Conservation (phyloP, 352 stramenopile genomes). For the Chrysophaeum taylorii region DNA sequence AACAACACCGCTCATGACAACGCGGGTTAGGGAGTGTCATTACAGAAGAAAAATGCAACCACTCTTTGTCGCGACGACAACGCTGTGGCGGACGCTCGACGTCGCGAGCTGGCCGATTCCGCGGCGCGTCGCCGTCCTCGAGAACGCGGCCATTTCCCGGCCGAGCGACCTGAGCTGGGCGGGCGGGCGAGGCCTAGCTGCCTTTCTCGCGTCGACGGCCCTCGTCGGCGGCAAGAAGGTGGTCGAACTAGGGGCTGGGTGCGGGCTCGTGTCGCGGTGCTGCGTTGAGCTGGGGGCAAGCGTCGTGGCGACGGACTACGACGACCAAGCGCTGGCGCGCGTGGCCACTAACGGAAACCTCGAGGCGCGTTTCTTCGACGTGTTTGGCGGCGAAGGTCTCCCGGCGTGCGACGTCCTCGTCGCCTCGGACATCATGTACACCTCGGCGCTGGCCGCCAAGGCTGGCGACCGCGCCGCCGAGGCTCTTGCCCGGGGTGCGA, state of each 20-base stretch:
- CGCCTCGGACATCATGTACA: not conserved
- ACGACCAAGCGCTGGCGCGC: not conserved
- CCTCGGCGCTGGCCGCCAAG: not conserved
- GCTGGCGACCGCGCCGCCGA: not conserved
- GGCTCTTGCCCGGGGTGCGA: not conserved
- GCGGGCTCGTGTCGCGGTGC: not conserved
- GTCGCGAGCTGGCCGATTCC: too few species aligned
- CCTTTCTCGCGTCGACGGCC: too few species aligned
- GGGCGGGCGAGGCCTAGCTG: too few species aligned
- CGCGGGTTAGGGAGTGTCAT: too few species aligned
- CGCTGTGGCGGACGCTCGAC: too few species aligned
- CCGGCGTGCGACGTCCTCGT: slow-evolving; percentile 3
- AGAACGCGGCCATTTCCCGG: too few species aligned
- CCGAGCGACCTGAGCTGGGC: too few species aligned
- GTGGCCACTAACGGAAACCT: not conserved
- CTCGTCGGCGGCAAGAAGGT: not conserved
- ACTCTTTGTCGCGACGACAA: too few species aligned
- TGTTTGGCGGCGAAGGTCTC: not conserved
- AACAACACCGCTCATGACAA: too few species aligned
- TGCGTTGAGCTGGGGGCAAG: not conserved
- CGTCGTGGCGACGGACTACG: not conserved
- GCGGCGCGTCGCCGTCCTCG: too few species aligned
- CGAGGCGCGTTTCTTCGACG: not conserved
- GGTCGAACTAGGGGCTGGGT: not conserved
- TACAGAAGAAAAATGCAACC: too few species aligned